Evolutionary conservation across 2,329 filamentous ascomycete genomes (phyloP).

Genomic region (Microcera coccophila): DNA sequence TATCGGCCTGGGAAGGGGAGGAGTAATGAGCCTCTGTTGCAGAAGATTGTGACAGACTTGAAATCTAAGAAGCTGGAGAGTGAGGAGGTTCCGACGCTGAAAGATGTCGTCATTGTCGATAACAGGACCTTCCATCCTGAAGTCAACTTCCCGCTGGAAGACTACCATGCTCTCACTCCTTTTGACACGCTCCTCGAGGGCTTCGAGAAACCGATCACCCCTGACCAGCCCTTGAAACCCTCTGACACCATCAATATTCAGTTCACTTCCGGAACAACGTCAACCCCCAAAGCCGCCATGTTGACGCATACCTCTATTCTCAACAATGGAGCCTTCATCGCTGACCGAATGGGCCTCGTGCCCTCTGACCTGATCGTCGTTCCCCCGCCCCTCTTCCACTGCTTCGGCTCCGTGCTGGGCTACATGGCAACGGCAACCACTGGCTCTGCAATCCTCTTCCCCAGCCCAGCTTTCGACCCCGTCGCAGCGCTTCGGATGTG

Average conservation of each 20-base stretch:
- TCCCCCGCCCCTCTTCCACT: slow-evolving; percentile 82
- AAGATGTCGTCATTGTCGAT: slow-evolving; percentile 70
- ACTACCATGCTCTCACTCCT: slow-evolving; percentile 41
- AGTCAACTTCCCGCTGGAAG: slow-evolving; percentile 42
- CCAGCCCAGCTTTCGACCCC: slow-evolving; percentile 82
- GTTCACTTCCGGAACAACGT: slow-evolving; percentile 95
- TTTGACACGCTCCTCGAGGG: slow-evolving; percentile 40
- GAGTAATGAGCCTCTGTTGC: slow-evolving; percentile 49
- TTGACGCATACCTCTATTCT: slow-evolving; percentile 81
- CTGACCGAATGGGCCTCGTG: slow-evolving; percentile 75
- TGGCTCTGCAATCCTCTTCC: slow-evolving; percentile 78
- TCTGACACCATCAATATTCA: slow-evolving; percentile 88
- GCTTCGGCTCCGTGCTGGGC: slow-evolving; percentile 88
- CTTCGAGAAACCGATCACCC: slow-evolving; percentile 34
- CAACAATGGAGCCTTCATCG: slow-evolving; percentile 87
- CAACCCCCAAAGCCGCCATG: slow-evolving; percentile 85
- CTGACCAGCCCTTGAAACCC: slow-evolving; percentile 47
- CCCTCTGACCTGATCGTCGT: slow-evolving; percentile 74
- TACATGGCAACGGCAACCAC: slow-evolving; percentile 89
- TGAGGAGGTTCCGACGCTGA: slow-evolving; percentile 62
- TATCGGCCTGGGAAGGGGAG: slow-evolving; percentile 55
- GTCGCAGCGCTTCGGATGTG: slow-evolving; percentile 61
- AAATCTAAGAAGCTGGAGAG: slow-evolving; percentile 30
- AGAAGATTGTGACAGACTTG: slow-evolving; percentile 43
- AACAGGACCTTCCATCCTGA: slow-evolving; percentile 57